Evolutionary conservation across 306 rosid genomes (phyloP).

Genomic region (Cercis canadensis): DNA sequence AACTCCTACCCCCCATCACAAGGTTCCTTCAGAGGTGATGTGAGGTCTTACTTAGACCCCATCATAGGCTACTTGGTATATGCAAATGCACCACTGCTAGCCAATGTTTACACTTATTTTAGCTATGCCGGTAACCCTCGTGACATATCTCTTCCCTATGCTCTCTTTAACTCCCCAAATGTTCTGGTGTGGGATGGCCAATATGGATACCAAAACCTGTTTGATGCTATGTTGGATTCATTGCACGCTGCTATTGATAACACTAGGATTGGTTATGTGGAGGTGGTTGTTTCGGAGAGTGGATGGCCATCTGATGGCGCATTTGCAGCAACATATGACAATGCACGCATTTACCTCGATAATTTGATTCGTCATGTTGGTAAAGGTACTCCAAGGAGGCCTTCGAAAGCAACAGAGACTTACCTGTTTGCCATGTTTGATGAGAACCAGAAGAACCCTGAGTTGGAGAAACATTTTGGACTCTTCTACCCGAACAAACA

Average conservation of each 20-base stretch:
- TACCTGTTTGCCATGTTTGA: slow-evolving; percentile 54
- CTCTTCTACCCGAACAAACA: slow-evolving; percentile 43
- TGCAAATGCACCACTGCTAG: slow-evolving; percentile 42
- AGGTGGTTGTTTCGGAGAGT: slow-evolving; percentile 51
- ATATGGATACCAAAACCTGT: slow-evolving; percentile 41
- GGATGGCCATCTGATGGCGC: slow-evolving; percentile 56
- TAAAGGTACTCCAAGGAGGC: slow-evolving; percentile 49
- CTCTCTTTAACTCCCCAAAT: slow-evolving; percentile 41
- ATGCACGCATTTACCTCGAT: slow-evolving; percentile 39
- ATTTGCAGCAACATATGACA: slow-evolving; percentile 34
- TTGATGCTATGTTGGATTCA: slow-evolving; percentile 47
- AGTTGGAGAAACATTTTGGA: slow-evolving; percentile 51
- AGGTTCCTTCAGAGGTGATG: slow-evolving; percentile 44
- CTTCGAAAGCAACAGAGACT: slow-evolving; percentile 42
- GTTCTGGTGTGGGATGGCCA: slow-evolving; percentile 33
- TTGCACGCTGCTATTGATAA: slow-evolving; percentile 47
- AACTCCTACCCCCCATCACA: slow-evolving; percentile 46
- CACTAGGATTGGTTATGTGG: slow-evolving; percentile 34
- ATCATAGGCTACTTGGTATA: slow-evolving; percentile 42
- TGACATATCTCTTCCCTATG: slow-evolving; percentile 47
- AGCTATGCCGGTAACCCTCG: slow-evolving; percentile 39
- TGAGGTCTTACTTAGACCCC: slow-evolving; percentile 44
- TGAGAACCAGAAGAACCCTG: slow-evolving; percentile 43
- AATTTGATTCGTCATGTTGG: slow-evolving; percentile 45
- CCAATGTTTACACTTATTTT: slow-evolving; percentile 48